Evolutionary conservation across 2,329 filamentous ascomycete species (phyloP), one percentile per base, ranked within the genome.

Genomic region (Penicillium crustosum): DNA sequence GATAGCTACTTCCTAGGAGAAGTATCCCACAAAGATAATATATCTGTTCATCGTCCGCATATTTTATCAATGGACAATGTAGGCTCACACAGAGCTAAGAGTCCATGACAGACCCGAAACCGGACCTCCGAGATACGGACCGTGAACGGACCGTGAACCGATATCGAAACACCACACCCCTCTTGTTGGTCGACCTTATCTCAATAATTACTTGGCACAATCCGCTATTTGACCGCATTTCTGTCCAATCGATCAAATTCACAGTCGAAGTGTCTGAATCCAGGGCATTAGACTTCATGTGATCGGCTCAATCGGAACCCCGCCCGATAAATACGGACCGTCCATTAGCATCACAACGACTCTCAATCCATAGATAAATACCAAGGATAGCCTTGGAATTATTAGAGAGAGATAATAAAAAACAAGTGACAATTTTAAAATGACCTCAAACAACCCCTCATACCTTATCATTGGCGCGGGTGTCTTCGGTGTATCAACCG

Each of bases 401-500:
- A 27, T 9, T 15, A 12, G 15, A 36, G 6, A 25, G 7, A 36
- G 7, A 43, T 6, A 19, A 6, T 7, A 27, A 27, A 27, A 17
- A 45, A 19, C 5, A 29, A 29, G 9, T 12, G 19, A 5, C n/a
- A 10, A 48, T 48, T 48, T 17, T 19, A 48, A 54, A 3, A 67
- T 67, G 65, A 27, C 59, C 38, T n/a, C 59, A 43, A 59, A 3
- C 29, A 19, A 75, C 63, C 52, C 56, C 38, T 68, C 66, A 50
- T 68, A 67, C 53, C 61, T 68, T 21, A 68, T 68, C 21, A 62
- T 68, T n/a, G 66, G 66, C 10, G 65, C 66, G 1, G 67, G 67
- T 23, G 67, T 70, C 31, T 70, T 70, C 27, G 67, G 67, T 21
- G 67, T 69, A 4, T 70, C 67, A 31, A 69, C 67, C 6, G 67